Evolutionary conservation across 2,329 filamentous ascomycete genomes (phyloP), one percentile per base, ranked within the genome.

Genomic region (Ascosphaera aggregata): DNA sequence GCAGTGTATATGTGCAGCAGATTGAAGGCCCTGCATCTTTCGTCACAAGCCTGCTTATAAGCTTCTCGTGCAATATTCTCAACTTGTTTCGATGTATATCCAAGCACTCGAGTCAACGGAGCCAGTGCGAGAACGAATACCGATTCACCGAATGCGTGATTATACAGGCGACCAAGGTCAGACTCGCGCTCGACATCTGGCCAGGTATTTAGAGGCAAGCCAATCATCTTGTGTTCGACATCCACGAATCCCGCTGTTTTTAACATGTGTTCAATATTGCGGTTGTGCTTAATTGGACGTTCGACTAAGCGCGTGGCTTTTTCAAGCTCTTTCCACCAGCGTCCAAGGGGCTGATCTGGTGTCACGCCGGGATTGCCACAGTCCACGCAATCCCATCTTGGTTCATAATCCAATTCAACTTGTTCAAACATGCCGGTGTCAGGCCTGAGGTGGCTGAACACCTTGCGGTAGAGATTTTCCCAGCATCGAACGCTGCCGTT

Each of bases 361-460:
- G 36, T 41, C 22, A 47, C 27, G 50, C 49, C 11, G 79, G 57
- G 1, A 71, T 70, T 27, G 67, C 65, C 47, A 80, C 72, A 13
- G 2, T 32, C 39, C 19, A 22, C 16, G 9, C 36, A 38, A 44
- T 82, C 76, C 50, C 73, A 78, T 39, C 71, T 71, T 15, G 82
- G 81, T 37, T 69, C 63, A 56, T 80, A 80, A 55, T 95, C 82
- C 40, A 95, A 77, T 54, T 95, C 86, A 37, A 92, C 71, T 47
- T 92, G 82, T 56, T 95, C 85, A 40, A 94, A 66, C 51, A 67
- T 69, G 40, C 85, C 86, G 32, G 62, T 66, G 1, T 76, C 75
- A 1, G 82, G 81, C 47, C 73, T 73, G 18, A 94, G 65, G 51
- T 91, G 80, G 69, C 66, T 60, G 46, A 73, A 75, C 22, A 76